A percentile compares a stretch with the other conserved stretches of the same genome.
Conservation (phyloP, 2,329 filamentous ascomycete genomes). For the Trichoderma pleuroti region DNA sequence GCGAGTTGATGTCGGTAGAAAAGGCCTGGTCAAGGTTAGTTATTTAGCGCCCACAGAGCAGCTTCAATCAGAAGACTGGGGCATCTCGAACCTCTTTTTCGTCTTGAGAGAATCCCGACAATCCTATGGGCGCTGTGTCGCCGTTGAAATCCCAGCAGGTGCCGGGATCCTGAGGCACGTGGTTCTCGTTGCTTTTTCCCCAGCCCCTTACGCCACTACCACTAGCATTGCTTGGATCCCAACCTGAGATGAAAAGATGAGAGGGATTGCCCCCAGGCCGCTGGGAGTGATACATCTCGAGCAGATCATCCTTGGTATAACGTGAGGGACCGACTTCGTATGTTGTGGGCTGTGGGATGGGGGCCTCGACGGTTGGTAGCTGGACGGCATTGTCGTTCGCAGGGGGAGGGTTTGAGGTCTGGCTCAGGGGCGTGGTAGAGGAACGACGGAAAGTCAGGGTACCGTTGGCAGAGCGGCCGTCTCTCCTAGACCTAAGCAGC, state of each 20-base stretch:
- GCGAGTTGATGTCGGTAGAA: slow-evolving; percentile 83
- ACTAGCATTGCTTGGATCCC: slow-evolving; percentile 73
- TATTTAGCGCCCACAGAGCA: background rate
- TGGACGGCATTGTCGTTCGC: slow-evolving; percentile 40
- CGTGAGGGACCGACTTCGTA: slow-evolving; percentile 48
- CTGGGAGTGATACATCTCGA: slow-evolving; percentile 63
- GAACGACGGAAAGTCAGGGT: slow-evolving; percentile 63
- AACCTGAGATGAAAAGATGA: slow-evolving; percentile 68
- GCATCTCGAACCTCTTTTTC: slow-evolving; percentile 54
- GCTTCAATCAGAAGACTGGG: background rate
- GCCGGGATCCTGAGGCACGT: slow-evolving; percentile 75
- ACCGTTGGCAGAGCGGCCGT: slow-evolving; percentile 57
- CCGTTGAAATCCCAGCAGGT: slow-evolving; percentile 84
- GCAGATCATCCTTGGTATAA: slow-evolving; percentile 75
- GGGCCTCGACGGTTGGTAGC: slow-evolving; percentile 36
- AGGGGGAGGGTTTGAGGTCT: slow-evolving; percentile 38
- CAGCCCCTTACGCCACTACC: slow-evolving; percentile 62
- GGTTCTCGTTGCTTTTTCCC: slow-evolving; percentile 73
- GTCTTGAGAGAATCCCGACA: slow-evolving; percentile 64
- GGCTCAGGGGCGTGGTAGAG: slow-evolving; percentile 53
- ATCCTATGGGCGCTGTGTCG: slow-evolving; percentile 64
- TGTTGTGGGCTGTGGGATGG: slow-evolving; percentile 31
- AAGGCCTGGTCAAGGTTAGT: slow-evolving; percentile 61
- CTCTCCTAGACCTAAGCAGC: slow-evolving; percentile 52
- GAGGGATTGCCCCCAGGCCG: slow-evolving; percentile 53